Base-by-base conservation (phyloP, 2,329 filamentous ascomycete genomes). In the Fusarium sp. region DNA sequence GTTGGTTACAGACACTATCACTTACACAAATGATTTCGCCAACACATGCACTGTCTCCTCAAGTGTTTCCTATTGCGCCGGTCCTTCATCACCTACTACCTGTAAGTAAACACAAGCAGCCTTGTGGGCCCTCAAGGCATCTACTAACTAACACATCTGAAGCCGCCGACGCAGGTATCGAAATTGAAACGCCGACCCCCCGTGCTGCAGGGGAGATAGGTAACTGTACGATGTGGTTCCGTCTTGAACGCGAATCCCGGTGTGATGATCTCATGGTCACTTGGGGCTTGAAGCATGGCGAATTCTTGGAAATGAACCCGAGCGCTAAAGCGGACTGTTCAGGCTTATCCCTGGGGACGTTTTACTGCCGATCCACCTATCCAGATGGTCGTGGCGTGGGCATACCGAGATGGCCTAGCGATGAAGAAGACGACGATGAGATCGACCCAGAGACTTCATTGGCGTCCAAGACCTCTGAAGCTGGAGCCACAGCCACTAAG, bases 121-220 rank as follows among this genome's bases (percentile, higher is more conserved):
- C n/a, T n/a, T n/a, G n/a, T n/a, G n/a, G n/a, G n/a, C n/a, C n/a
- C n/a, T n/a, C n/a, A n/a, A n/a, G n/a, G n/a, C n/a, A n/a, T n/a
- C n/a, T n/a, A n/a, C n/a, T n/a, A n/a, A n/a, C n/a, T n/a, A n/a
- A n/a, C n/a, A n/a, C n/a, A n/a, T 3, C 9, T 6, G 2, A 18
- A 38, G 32, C 16, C 5, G 2, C 32, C 9, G 6, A 0, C 0
- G 32, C 5, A 10, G 6, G 11, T 1, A 6, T 9, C 11, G 5
- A 3, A 38, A 38, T 4, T 3, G 9, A 3, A 3, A 38, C 34
- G n/a, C 34, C 34, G 2, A n/a, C 5, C 16, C 34, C 34, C n/a
- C 16, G 34, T 16, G 16, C 34, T 38, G 16, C 4, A 34, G 32
- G 32, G 8, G 8, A 34, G 9, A 24, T 41, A 20, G 38, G 10